phyloP scores from a whole-genome alignment of 345 rosid genomes.

The Gynandropsis gynandra region DNA sequence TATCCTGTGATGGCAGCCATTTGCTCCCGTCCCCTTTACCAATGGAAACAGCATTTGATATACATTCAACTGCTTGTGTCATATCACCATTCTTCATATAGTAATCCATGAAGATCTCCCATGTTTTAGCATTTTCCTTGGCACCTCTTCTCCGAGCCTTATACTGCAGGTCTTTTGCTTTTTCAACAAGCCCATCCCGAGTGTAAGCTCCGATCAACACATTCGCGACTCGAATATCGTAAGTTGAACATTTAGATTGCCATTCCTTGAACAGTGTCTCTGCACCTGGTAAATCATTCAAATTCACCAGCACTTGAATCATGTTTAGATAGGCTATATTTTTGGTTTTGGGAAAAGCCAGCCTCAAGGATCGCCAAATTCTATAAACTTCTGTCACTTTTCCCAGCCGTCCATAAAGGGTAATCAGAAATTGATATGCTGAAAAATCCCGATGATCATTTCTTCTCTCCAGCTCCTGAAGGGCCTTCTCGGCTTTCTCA shows the following conservation, averaged over 20 bases:
- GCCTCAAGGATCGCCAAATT: constrained; percentile 85
- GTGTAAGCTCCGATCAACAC: constrained; percentile 62
- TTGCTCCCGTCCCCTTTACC: constrained; percentile 67
- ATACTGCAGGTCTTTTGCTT: constrained; percentile 65
- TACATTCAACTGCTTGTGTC: constrained; percentile 51
- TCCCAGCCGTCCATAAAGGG: constrained; percentile 63
- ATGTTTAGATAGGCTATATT: constrained; percentile 81
- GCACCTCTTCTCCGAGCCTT: constrained; percentile 61
- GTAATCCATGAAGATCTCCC: constrained; percentile 70
- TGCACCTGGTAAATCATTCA: constrained; percentile 88
- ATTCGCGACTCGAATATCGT: constrained; percentile 71
- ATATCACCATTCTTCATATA: constrained; percentile 47
- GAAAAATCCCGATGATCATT: constrained; percentile 43
- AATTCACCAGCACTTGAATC: constrained; percentile 74
- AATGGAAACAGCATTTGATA: constrained; percentile 51
- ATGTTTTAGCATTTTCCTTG: constrained; percentile 72
- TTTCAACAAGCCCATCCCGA: constrained; percentile 46
- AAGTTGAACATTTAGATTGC: constrained; percentile 58
- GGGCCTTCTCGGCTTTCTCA: constrained; percentile 74
- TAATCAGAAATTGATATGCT: constrained; percentile 75
- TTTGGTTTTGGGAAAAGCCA: constrained; percentile 67
- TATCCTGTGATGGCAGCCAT: constrained; percentile 72
- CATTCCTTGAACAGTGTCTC: constrained; percentile 88
- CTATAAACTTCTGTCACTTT: constrained; percentile 76
- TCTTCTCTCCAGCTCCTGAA: constrained; percentile 69